Conservation (phyloP, 2,329 filamentous ascomycete species). For the Alternaria sp. region DNA sequence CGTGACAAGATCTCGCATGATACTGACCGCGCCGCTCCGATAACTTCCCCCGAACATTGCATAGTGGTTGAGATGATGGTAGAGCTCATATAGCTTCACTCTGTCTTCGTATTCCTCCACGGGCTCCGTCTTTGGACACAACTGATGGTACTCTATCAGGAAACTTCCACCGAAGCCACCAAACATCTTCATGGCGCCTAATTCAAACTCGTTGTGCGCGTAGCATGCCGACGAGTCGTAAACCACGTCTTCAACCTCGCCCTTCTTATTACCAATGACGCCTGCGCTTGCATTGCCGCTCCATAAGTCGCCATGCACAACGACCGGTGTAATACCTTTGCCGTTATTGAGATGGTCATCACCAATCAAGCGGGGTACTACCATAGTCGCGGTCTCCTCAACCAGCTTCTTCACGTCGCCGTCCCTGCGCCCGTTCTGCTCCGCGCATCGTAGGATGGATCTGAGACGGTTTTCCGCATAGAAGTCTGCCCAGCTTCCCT, state of each 20-base stretch:
- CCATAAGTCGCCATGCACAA: conserved; percentile 94
- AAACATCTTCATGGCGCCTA: conserved; percentile 97
- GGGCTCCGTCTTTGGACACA: conserved; percentile 82
- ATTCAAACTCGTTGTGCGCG: conserved; percentile 85
- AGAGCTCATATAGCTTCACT: conserved; percentile 81
- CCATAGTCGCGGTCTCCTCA: conserved; percentile 65
- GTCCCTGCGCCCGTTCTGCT: conserved; percentile 69
- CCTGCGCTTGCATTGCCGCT: conserved; percentile 79
- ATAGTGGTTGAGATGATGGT: conserved; percentile 90
- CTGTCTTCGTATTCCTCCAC: conserved; percentile 84
- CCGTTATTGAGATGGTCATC: conserved; percentile 68
- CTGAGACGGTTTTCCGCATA: conserved; percentile 78
- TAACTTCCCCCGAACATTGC: conserved; percentile 85
- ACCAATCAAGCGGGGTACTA: conserved; percentile 79
- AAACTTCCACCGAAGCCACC: conserved; percentile 79
- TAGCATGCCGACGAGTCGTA: conserved; percentile 85
- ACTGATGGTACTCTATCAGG: conserved; percentile 75
- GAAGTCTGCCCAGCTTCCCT: conserved; percentile 80
- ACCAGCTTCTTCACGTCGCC: conserved; percentile 67
- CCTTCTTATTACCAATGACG: conserved; percentile 58
- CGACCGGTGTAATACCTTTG: conserved; percentile 72
- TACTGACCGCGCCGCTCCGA: conserved; percentile 73
- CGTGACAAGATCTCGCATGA: conserved; percentile 74
- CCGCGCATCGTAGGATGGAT: conserved; percentile 65
- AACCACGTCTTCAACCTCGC: conserved; percentile 78